phyloP scores from a whole-genome alignment of 148 eudicot genomes.

The Amaranthus palmeri region DNA sequence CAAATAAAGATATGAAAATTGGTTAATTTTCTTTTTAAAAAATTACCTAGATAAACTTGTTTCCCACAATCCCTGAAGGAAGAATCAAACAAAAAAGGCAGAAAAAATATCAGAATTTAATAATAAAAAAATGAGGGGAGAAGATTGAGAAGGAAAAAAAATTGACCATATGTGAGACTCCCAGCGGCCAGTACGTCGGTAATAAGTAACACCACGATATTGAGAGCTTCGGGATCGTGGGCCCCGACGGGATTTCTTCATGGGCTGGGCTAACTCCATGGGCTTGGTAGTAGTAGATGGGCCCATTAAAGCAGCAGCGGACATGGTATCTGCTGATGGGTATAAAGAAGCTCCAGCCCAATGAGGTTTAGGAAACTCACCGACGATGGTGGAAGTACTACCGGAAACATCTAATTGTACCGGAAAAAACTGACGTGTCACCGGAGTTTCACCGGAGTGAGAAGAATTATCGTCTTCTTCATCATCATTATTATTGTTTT shows the following conservation, averaged over 20 bases:
- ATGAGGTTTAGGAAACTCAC: conserved; percentile 57
- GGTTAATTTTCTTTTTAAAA: neutral
- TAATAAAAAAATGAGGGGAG: neutral
- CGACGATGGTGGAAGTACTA: conserved; percentile 2
- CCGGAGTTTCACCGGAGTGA: conserved; percentile 35
- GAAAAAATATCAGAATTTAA: neutral
- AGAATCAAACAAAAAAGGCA: conserved; percentile 2
- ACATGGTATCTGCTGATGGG: conserved; percentile 34
- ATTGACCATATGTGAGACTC: conserved; percentile 83
- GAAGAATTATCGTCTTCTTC: conserved; percentile 20
- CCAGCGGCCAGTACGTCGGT: conserved; percentile 97
- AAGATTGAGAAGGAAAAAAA: neutral
- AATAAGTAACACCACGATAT: conserved; percentile 86
- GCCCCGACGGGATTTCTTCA: conserved; percentile 85
- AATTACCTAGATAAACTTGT: conserved; percentile 91
- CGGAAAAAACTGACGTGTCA: conserved; percentile 90
- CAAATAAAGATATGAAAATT: neutral
- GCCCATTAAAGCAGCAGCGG: neutral
- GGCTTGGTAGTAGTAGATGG: conserved; percentile 19
- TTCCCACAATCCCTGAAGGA: conserved; percentile 94
- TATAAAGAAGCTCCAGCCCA: conserved; percentile 76
- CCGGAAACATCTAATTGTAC: conserved; percentile 34
- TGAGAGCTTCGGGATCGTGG: conserved; percentile 94
- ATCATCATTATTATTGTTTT: neutral
- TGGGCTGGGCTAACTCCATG: conserved; percentile 37